A percentile compares a stretch with the other conserved stretches of the same genome.
phyloP scores from a whole-genome alignment of 768 basidiomycete species.

The Leucocoprinus sp. region DNA sequence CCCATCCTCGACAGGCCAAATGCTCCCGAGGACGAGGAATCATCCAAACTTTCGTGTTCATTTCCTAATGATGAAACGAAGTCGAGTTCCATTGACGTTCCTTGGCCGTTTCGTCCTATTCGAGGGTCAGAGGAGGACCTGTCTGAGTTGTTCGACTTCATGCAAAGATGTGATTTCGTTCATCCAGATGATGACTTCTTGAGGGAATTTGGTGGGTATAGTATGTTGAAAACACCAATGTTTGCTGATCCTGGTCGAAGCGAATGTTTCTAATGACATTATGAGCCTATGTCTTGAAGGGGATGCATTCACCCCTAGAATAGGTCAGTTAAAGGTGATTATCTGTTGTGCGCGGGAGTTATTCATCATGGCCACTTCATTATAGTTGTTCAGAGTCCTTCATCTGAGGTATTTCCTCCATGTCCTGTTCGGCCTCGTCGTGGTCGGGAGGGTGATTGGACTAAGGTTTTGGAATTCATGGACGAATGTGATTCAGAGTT shows the following conservation, averaged over 20 bases:
- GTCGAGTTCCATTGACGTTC: neutral
- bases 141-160: neutral
- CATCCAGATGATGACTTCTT: neutral
- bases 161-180: neutral
- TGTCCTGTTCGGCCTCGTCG: neutral
- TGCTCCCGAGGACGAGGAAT: too few relatives aligned
- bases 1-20: too few relatives aligned
- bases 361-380: neutral
- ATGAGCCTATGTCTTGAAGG: neutral
- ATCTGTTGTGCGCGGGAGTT: neutral
- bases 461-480: neutral
- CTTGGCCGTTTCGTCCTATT: neutral
- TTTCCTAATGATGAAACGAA: too few relatives aligned
- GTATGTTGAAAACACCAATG: too few relatives aligned
- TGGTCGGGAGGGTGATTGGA: neutral
- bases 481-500: neutral
- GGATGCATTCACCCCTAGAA: neutral
- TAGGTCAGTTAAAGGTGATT: neutral
- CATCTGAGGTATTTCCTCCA: neutral
- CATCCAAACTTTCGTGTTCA: too few relatives aligned
- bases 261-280: neutral
- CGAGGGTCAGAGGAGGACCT: neutral
- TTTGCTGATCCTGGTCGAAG: too few relatives aligned
- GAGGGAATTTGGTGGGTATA: too few relatives aligned
- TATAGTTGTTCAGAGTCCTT: conserved; percentile 2